Base-by-base conservation (phyloP, 768 basidiomycete species). In the Leccinellum rugosiceps region DNA sequence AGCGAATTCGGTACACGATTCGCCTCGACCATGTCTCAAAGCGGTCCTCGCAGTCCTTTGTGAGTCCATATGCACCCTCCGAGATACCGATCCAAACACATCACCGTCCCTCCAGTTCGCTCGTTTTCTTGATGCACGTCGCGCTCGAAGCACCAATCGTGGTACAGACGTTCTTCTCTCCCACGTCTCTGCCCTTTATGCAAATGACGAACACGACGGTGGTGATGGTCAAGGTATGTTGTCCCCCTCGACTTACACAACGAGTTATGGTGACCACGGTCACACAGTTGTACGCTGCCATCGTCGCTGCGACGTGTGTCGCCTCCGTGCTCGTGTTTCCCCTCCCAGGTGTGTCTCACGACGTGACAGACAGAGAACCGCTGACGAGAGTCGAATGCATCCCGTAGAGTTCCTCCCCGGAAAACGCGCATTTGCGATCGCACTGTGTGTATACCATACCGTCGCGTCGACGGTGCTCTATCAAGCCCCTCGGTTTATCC, bases 151-250 rank as follows among this genome's bases (percentile, higher is more conserved):
- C 83, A 6, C 92, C 92, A 0, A 68, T 94, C 21, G 90, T 85
- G 3, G 71, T 94, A 31, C 90, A 92, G 69, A 89, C 90, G 6
- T 72, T 92, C 17, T 83, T 82, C 75, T 78, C 83, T 0, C 85
- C 89, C 1, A 64, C 72, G 17, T 75, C 70, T 15, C 70, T 93
- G 19, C 92, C 92, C 0, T 92, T 94, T 69, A 62, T 92, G 55
- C 83, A 91, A 68, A 78, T 92, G 63, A 92, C 86, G 64, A 94
- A 94, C 75, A 93, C 92, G 6, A 83, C 90, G 0, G 50, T 92
- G 8, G 83, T 91, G 2, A 60, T 93, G 8, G 72, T 91, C 49
- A 92, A 92, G 79, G 92, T 87, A 50, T 25, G 53, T 44, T 23
- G 9, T 25, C n/a, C 1, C 45, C 19, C 25, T 76, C 1, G 0